A percentile compares a stretch with the other conserved stretches of the same genome.
Evolutionary conservation across 2,329 filamentous ascomycete genomes (phyloP).

Genomic region (Penicillium palitans): DNA sequence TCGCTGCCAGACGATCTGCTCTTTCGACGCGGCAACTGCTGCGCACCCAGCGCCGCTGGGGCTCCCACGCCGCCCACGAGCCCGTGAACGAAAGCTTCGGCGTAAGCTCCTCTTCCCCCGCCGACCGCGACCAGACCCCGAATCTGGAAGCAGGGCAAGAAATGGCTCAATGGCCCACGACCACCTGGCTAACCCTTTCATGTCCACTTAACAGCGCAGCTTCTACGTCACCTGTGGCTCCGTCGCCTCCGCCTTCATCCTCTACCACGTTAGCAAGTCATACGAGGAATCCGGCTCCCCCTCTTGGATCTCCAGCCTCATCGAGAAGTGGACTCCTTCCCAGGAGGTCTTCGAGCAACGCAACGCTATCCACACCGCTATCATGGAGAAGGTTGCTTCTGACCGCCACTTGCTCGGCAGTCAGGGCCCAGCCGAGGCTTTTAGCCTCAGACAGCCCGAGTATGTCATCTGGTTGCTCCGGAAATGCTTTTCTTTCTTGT

Average conservation of each 20-base stretch:
- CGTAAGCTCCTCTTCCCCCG: conserved; percentile 38
- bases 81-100: conserved; percentile 50
- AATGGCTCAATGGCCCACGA: conserved; percentile 12
- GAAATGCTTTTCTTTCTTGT: not conserved
- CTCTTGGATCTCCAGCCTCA: conserved; percentile 49
- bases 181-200: conserved; percentile 19
- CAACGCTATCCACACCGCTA: conserved; percentile 61
- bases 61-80: conserved; percentile 44
- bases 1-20: conserved; percentile 44
- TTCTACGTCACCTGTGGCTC: conserved; percentile 50
- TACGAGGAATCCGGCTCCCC: conserved; percentile 39
- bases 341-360: conserved; percentile 55
- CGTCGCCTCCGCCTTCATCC: conserved; percentile 43
- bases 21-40: conserved; percentile 40
- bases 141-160: conserved; percentile 11
- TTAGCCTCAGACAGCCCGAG: conserved; percentile 64
- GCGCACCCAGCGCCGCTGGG: conserved; percentile 47
- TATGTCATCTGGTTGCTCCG: conserved; percentile 46
- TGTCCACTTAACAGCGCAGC: conserved; percentile 41
- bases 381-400: conserved; percentile 62
- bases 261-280: conserved; percentile 46
- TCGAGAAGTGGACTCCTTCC: conserved; percentile 57
- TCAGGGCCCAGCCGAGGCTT: conserved; percentile 42
- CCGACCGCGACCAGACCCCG: conserved; percentile 10
- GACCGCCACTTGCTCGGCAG: conserved; percentile 62